phyloP scores from a whole-genome alignment of 768 basidiomycete genomes.

The Pulveroboletus sp. region DNA sequence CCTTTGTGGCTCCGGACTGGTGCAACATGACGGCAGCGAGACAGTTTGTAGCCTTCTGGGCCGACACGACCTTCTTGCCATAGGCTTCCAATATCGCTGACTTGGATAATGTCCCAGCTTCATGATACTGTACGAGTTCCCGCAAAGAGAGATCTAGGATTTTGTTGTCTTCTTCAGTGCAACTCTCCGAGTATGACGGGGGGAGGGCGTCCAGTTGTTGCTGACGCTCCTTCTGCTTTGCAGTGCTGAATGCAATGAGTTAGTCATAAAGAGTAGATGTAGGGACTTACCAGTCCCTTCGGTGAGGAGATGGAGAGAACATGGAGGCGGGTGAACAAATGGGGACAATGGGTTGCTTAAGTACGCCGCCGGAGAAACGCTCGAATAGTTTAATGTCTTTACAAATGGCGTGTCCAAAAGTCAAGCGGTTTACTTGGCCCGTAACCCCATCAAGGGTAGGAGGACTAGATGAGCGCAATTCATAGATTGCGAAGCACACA shows the following conservation, averaged over 20 bases:
- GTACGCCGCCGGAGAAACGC: background rate
- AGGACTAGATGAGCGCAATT: background rate
- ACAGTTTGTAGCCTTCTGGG: constrained; percentile 48
- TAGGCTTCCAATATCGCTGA: constrained; percentile 37
- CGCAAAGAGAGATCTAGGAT: constrained; percentile 37
- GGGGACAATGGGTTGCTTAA: background rate
- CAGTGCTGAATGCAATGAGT: constrained; percentile 20
- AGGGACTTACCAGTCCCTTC: constrained; percentile 28
- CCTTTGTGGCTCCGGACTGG: constrained; percentile 17
- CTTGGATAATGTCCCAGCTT: constrained; percentile 24
- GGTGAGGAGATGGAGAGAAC: constrained; percentile 26
- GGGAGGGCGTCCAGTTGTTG: constrained; percentile 30
- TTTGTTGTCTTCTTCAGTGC: constrained; percentile 34
- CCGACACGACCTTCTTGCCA: constrained; percentile 38
- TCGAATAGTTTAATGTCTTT: background rate
- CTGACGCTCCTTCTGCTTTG: constrained; percentile 34
- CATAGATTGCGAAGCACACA: background rate
- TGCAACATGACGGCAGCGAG: constrained; percentile 44
- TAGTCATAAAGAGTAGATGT: background rate
- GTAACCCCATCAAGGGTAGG: background rate
- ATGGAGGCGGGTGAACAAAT: constrained; percentile 5
- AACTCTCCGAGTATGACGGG: constrained; percentile 23
- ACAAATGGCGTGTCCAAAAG: background rate
- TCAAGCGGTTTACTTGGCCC: constrained; percentile 1
- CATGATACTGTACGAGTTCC: constrained; percentile 35